phyloP scores from a whole-genome alignment of 2,329 filamentous ascomycete genomes.

The Colletotrichum cordylinicola region DNA sequence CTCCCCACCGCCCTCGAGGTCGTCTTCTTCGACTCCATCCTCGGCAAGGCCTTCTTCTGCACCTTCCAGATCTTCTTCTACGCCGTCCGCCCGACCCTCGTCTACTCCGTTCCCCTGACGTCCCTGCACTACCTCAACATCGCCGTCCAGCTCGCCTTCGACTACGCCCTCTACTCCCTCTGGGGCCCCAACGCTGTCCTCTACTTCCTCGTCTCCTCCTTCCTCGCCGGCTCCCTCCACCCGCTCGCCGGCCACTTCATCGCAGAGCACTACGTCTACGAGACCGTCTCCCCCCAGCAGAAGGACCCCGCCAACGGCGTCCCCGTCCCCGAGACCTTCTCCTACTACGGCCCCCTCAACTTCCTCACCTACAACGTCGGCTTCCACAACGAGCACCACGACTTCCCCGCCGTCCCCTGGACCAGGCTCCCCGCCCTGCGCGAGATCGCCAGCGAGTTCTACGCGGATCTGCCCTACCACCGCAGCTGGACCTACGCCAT shows the following conservation, averaged over 20 bases:
- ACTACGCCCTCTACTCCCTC: constrained; percentile 68
- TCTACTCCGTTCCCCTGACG: constrained; percentile 90
- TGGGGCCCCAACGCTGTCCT: constrained; percentile 70
- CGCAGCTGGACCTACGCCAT: constrained; percentile 92
- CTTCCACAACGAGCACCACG: constrained; percentile 98
- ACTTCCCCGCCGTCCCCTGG: constrained; percentile 97
- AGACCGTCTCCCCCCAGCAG: constrained; percentile 62
- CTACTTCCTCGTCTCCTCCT: constrained; percentile 89
- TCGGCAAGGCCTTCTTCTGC: constrained; percentile 98
- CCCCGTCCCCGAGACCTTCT: constrained; percentile 90
- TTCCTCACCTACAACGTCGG: constrained; percentile 96
- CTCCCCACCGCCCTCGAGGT: constrained; percentile 92
- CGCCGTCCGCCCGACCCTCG: constrained; percentile 91
- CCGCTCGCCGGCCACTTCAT: constrained; percentile 98
- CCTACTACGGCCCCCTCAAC: constrained; percentile 94
- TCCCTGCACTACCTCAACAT: constrained; percentile 86
- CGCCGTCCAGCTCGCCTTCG: constrained; percentile 76
- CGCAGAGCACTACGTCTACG: constrained; percentile 92
- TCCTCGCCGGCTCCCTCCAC: constrained; percentile 92
- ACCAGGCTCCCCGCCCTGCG: constrained; percentile 81
- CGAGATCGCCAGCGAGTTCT: constrained; percentile 87
- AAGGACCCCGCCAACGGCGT: constrained; percentile 64
- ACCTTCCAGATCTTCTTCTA: constrained; percentile 99
- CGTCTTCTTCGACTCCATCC: constrained; percentile 89
- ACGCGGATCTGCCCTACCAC: constrained; percentile 84